Evolutionary conservation across 805 yeast species (phyloP), one percentile per base, ranked within the genome.

Genomic region (Cyberlindnera euphorbiiphila): DNA sequence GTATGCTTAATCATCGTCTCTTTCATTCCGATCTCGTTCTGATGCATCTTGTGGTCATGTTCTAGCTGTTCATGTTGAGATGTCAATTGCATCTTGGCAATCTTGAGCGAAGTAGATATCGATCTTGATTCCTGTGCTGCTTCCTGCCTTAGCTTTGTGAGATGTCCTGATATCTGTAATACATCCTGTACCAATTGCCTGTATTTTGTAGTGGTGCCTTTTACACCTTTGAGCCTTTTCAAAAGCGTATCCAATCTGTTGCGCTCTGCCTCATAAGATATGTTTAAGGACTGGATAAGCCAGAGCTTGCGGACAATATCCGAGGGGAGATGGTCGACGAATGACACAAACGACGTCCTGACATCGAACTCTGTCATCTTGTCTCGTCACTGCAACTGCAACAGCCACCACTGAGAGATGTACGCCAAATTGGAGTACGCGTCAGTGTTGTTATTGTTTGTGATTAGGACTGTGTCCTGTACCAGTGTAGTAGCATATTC

Each of bases 301-400:
- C 72, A 66, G 13, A 66, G 45, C 25, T 66, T 57, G 16, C 72
- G 51, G 10, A 66, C 60, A n/a, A 68, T 46, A 30, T 68, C 71
- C 17, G 69, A 60, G 0, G 72, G 72, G 12, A 67, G 53, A 42
- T 67, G 72, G 41, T 68, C 74, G 35, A 66, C 54, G 1, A 62
- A 50, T 19, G 61, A 56, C 3, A 66, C 56, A 39, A 65, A 65
- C 12, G 61, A 53, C 27, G 64, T 59, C 29, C 71, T 51, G n/a
- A 63, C 61, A 36, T 66, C 71, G 12, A 50, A 42, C 0, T 53
- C 51, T 3, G 48, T 24, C 42, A 37, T 46, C 36, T 22, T 43
- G n/a, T 29, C n/a, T 7, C 12, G 11, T 9, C 24, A n/a, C n/a
- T n/a, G n/a, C n/a, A n/a, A n/a, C n/a, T n/a, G n/a, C n/a, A n/a